Evolutionary conservation across 352 stramenopile genomes (phyloP), one percentile per base, ranked within the genome.

Genomic region (Phytophthora litchii): DNA sequence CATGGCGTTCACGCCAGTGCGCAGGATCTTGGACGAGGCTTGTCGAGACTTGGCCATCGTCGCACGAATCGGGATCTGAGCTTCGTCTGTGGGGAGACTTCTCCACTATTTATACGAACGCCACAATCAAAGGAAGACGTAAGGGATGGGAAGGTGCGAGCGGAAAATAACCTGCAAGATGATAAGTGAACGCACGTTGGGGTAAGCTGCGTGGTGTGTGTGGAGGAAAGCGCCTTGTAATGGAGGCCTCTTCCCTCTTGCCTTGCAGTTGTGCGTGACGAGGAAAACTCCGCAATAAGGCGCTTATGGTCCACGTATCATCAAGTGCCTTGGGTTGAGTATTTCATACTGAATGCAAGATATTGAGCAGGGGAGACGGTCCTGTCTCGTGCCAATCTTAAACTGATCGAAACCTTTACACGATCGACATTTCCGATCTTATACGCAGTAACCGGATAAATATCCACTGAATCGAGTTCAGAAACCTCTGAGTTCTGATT

Each of bases 211-310:
- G 19, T 50, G 20, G 17, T 31, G 49, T 54, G 40, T 12, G 19
- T 48, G 54, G 47, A 57, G 21, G 34, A 27, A 3, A 27, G 20
- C 9, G 27, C 34, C 40, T 45, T 16, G 31, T 17, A 37, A 59
- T 59, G 21, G 13, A 21, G 21, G 29, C 23, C 54, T 53, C 43
- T 34, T 54, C 20, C 50, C 34, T 57, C 27, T 47, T 17, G 20
- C 35, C 46, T 23, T 40, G n/a, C 31, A 20, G 12, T 36, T 37
- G 32, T 65, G 61, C 58, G 60, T 70, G 67, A 64, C 61, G 43
- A 51, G 62, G 61, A 72, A 72, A 69, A 60, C 52, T 70, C 62
- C 13, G 55, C 58, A 72, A 68, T 70, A 73, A 43, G 44, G 14
- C 29, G 43, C 20, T 52, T 34, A 31, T 60, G 36, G 62, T 66